Conservation (phyloP, 768 basidiomycete genomes). For the Ramaria rubella region DNA sequence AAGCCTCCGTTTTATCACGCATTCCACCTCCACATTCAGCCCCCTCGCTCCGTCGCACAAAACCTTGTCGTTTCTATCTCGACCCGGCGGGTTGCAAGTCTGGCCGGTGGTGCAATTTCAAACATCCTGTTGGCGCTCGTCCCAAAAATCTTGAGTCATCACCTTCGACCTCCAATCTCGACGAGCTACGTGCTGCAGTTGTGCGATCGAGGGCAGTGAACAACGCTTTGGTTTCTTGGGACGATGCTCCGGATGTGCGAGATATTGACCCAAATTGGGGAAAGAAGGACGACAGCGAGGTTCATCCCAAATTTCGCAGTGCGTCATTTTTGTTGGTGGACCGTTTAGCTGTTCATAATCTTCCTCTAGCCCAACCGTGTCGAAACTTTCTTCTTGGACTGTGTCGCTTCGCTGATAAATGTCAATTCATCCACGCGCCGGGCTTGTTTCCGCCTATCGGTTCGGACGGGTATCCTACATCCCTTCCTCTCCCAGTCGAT, state of each 20-base stretch:
- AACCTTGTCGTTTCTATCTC: conserved; percentile 10
- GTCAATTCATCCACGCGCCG: conserved; percentile 9
- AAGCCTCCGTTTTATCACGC: background rate
- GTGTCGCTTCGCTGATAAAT: conserved; percentile 8
- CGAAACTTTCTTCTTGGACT: conserved; percentile 6
- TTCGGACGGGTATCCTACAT: background rate
- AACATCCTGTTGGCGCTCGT: conserved; percentile 9
- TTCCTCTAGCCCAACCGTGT: conserved; percentile 6
- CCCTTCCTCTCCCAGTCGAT: background rate
- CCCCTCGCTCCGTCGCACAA: conserved; percentile 5
- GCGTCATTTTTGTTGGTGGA: background rate
- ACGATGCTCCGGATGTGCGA: conserved; percentile 6
- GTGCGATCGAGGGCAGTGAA: background rate
- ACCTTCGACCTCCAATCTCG: background rate
- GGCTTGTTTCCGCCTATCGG: background rate
- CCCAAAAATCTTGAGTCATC: background rate
- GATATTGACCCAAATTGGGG: conserved; percentile 10
- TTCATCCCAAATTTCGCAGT: conserved; percentile 11
- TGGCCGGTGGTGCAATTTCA: conserved; percentile 12
- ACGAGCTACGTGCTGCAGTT: background rate
- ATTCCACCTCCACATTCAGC: conserved; percentile 10
- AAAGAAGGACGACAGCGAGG: background rate
- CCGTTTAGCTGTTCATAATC: background rate
- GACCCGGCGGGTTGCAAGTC: conserved; percentile 5
- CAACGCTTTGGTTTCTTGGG: background rate